Conservation (phyloP, 2,329 filamentous ascomycete genomes). For the Polytolypa hystricis region DNA sequence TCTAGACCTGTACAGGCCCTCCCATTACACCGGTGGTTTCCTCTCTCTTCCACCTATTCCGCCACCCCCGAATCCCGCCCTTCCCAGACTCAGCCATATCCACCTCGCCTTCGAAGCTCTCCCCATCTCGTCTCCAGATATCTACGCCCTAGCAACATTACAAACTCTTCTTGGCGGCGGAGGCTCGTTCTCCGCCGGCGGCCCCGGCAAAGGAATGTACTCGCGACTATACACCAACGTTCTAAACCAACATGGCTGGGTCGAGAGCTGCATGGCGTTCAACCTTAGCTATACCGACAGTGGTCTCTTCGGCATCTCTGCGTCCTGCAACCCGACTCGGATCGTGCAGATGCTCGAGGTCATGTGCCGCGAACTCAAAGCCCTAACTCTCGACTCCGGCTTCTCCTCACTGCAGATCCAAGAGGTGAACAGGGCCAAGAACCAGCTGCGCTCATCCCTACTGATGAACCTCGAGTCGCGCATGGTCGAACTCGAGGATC, state of each 20-base stretch:
- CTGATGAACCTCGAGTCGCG: conserved; percentile 96
- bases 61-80: conserved; percentile 62
- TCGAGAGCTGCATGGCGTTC: conserved; percentile 90
- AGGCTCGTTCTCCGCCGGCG: conserved; percentile 91
- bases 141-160: conserved; percentile 89
- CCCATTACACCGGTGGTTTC: conserved; percentile 90
- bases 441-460: conserved; percentile 78
- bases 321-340: conserved; percentile 68
- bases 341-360: conserved; percentile 82
- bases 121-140: conserved; percentile 79
- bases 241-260: conserved; percentile 94
- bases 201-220: conserved; percentile 98
- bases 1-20: conserved; percentile 51
- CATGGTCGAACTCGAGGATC: conserved; percentile 95
- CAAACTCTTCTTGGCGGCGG: conserved; percentile 94
- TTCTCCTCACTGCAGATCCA: conserved; percentile 58
- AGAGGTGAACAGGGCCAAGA: conserved; percentile 90
- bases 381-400: conserved; percentile 64
- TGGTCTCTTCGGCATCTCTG: conserved; percentile 87
- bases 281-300: conserved; percentile 97
- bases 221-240: conserved; percentile 95
- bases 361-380: conserved; percentile 80
- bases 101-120: conserved; percentile 93
- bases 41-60: conserved; percentile 72
- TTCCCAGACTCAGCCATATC: conserved; percentile 78